These are phyloP conservation scores for Chernovozyma aurita DNA, from an alignment of 1,139 yeast genomes.

Conservation along the genomic window DNA sequence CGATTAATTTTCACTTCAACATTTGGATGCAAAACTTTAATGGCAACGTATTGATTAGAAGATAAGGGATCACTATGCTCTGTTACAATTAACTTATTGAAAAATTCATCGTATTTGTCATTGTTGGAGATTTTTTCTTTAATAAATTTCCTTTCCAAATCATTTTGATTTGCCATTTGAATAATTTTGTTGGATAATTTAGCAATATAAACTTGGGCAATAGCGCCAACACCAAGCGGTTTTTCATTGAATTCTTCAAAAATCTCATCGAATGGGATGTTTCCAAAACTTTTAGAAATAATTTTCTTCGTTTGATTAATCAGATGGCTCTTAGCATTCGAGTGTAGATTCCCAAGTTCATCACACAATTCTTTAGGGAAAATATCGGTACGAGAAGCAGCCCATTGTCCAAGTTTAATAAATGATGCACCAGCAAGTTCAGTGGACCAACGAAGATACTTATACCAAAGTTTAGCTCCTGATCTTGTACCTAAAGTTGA, in stretches of 20 bases:
- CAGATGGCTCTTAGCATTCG: conserved; percentile 76
- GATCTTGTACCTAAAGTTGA: conserved; percentile 31
- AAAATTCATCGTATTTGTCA: conserved; percentile 17
- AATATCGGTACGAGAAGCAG: conserved; percentile 95
- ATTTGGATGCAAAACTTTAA: conserved; percentile 87
- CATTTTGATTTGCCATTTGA: conserved; percentile 27
- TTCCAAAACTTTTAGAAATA: conserved; percentile 56
- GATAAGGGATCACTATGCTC: conserved; percentile 32
- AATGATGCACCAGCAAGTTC: conserved; percentile 93
- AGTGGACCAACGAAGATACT: conserved; percentile 59
- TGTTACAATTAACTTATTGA: conserved; percentile 35
- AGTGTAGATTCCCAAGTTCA: conserved; percentile 73
- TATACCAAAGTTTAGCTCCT: conserved; percentile 74
- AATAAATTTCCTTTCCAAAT: conserved; percentile 16
- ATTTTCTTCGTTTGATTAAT: conserved; percentile 55
- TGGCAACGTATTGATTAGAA: conserved; percentile 66
- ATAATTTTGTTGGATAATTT: conserved; percentile 49
- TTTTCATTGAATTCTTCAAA: conserved; percentile 72
- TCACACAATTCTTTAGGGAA: conserved; percentile 78
- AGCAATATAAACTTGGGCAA: conserved; percentile 90
- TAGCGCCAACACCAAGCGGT: conserved; percentile 95
- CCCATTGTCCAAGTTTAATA: conserved; percentile 98
- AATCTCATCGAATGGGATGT: conserved; percentile 64
- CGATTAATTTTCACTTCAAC: conserved; percentile 70
- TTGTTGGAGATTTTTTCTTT: conserved; percentile 9